Evolutionary conservation across 208 protist genomes (phyloP), one percentile per base, ranked within the genome.

Genomic region (Leishmania tropica): DNA sequence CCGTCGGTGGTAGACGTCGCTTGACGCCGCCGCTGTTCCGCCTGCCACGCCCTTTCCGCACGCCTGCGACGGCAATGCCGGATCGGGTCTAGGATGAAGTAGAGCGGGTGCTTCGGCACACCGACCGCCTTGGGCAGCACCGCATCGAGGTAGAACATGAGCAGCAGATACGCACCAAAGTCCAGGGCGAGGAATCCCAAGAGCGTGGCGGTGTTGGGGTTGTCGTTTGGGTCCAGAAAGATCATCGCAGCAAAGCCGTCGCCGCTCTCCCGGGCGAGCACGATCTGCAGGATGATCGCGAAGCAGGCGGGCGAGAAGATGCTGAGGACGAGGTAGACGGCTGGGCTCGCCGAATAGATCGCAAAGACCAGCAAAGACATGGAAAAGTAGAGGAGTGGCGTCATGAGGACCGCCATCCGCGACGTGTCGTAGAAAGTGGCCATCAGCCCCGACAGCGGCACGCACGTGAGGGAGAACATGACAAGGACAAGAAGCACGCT

Each of bases 131-230:
- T 83, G 24, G 92, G 93, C 58, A 95, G 81, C 58, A 96, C 92
- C 28, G 74, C 81, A n/a, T 96, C 93, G n/a, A 96, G 80, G 84
- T 96, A 96, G 35, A 91, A 35, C 78, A 88, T 88, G 31, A 96
- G 79, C 3, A 94, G 1, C 15, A 88, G 40, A 78, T 96, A 96
- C 19, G 92, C 19, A 40, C 91, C 35, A 53, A 92, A 90, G 78
- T 95, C 91, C 56, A 67, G 47, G 11, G 78, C 35, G 19, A 83
- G 70, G 81, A 81, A 62, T 37, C 82, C 78, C 4, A 88, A 15
- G 8, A 85, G 75, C 7, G 31, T 40, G 37, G 74, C 74, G 54
- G 74, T 78, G 54, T 64, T 78, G 31, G 74, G 65, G 65, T 47
- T 75, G 67, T 75, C 60, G 3, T 37, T 21, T 1, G 17, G 19